Base-by-base conservation (phyloP, 306 rosid species). In the Trifolium repens region DNA sequence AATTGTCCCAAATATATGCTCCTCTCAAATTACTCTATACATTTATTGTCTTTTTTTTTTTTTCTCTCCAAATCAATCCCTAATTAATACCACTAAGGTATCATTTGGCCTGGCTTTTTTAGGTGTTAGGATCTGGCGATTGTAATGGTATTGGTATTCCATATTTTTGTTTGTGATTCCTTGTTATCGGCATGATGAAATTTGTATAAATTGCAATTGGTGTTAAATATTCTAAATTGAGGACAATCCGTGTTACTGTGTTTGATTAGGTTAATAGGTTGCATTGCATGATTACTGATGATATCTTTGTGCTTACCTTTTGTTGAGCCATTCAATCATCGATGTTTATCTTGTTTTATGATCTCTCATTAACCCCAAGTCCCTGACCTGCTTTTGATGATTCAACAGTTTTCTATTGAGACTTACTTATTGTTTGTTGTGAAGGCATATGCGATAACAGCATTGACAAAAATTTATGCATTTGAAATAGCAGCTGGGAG, bases 391-490 rank as follows among this genome's bases (percentile, higher is more conserved):
- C 37, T 64, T 58, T 42, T 24, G 24, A n/a, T 27, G 65, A 46
- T 67, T 79, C 58, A 12, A 72, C 62, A 27, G 37, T 67, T 84
- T 76, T 64, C 27, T 37, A 54, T 27, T 71, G 57, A 43, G 60
- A 76, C 80, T 74, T 62, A 69, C 68, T 68, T 60, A 50, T 73
- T 88, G 73, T 46, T 74, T 76, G 14, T 75, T 86, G 69, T 82
- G 86, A 79, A 93, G 98, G 98, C 87, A 60, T 93, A 91, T 88
- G 92, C 97, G 10, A 82, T 93, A 73, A 87, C 98, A 74, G 98
- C 98, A 9, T 49, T 91, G 80, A 87, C 87, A 91, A 93, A 93
- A 82, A 84, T 85, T 62, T 93, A 89, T 82, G 94, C 97, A 9
- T 91, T 91, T 83, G 97, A 93, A 83, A 85, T 88, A 67, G 83